Conservation (phyloP, 2,329 filamentous ascomycete genomes). For the Diatrype stigma region DNA sequence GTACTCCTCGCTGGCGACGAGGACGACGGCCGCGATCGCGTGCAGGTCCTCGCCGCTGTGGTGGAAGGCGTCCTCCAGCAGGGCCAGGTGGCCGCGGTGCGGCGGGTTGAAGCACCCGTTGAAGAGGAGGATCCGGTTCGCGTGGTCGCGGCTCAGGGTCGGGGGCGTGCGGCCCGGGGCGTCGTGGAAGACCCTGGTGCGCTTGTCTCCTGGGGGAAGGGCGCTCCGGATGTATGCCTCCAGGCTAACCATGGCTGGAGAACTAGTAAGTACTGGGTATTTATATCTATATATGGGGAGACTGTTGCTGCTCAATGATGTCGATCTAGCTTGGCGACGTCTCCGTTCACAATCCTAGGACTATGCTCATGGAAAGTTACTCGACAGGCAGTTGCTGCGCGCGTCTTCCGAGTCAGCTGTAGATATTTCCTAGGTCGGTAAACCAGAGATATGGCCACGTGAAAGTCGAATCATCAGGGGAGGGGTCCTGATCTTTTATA, state of each 20-base stretch:
- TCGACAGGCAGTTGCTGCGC: too few relatives aligned
- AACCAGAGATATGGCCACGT: too few relatives aligned
- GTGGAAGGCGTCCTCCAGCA: conserved; percentile 26
- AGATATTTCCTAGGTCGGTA: too few relatives aligned
- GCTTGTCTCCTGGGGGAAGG: background rate
- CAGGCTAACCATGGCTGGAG: background rate
- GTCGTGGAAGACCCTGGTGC: background rate
- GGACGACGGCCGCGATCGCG: conserved; percentile 28
- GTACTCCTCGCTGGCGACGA: conserved; percentile 20
- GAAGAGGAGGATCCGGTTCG: conserved; percentile 27
- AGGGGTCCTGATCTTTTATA: too few relatives aligned
- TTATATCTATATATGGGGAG: too few relatives aligned
- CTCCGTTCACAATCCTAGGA: too few relatives aligned
- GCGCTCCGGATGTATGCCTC: background rate
- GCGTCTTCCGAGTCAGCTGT: too few relatives aligned
- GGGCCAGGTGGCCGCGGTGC: conserved; percentile 29
- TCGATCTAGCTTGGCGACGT: too few relatives aligned
- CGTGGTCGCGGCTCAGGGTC: conserved; percentile 2
- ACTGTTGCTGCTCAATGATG: too few relatives aligned
- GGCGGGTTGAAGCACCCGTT: conserved; percentile 36
- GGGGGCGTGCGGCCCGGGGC: background rate
- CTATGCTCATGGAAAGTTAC: too few relatives aligned
- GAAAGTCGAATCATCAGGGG: too few relatives aligned
- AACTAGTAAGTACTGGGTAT: too few relatives aligned
- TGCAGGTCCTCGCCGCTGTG: conserved; percentile 24